These are phyloP conservation scores for Solanum acaule DNA, from an alignment of 257 asterid species.

Conservation along the genomic window DNA sequence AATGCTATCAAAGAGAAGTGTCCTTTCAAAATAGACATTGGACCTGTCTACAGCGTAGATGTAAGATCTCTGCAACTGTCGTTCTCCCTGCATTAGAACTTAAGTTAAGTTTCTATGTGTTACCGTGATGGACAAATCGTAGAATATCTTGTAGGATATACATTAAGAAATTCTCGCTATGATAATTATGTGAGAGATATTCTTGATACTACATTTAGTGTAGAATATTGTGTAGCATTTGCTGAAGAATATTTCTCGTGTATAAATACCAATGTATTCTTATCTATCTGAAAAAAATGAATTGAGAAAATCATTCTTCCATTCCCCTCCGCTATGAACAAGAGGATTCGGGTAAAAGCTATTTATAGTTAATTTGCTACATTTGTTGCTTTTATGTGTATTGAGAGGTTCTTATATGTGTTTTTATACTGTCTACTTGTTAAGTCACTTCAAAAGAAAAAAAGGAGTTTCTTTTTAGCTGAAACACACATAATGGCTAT, in stretches of 20 bases:
- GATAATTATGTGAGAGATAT: neutral
- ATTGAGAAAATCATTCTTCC: neutral
- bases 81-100: neutral
- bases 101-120: neutral
- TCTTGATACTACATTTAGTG: neutral
- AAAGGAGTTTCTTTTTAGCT: neutral
- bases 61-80: conserved; percentile 33
- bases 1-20: conserved; percentile 66
- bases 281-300: neutral
- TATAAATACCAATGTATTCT: neutral
- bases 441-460: neutral
- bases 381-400: neutral
- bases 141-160: neutral
- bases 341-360: neutral
- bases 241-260: neutral
- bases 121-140: neutral
- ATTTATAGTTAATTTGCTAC: neutral
- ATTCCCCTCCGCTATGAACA: neutral
- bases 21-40: conserved; percentile 84
- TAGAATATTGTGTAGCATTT: too few relatives aligned
- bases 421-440: neutral
- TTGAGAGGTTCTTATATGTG: neutral
- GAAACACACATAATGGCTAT: neutral
- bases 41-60: conserved; percentile 84
- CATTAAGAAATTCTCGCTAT: neutral